Evolutionary conservation across 164 flowering plant species (phyloP).

Genomic region (Litsea cubeba): DNA sequence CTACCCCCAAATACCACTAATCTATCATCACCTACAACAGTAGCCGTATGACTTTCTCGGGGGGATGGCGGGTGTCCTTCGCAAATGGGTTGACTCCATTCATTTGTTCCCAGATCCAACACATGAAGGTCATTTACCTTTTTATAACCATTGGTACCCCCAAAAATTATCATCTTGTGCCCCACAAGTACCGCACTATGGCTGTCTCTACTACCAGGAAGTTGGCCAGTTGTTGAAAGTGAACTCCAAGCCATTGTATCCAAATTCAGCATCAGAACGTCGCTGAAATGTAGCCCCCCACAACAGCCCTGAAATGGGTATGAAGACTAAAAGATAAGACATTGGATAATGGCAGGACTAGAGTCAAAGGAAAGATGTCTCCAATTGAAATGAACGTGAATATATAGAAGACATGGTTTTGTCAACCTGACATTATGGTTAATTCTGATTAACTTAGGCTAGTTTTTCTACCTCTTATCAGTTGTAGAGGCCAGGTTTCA

Average conservation of each 20-base stretch:
- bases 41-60: constrained; percentile 88
- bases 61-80: constrained; percentile 69
- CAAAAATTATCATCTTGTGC: constrained; percentile 73
- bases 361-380: no score
- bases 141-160: constrained; percentile 85
- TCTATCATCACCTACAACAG: constrained; percentile 58
- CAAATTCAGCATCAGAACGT: constrained; percentile 67
- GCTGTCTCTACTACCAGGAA: constrained; percentile 93
- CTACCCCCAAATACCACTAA: constrained; percentile 90
- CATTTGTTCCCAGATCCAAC: constrained; percentile 57
- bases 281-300: constrained; percentile 86
- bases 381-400: not conserved
- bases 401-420: not conserved
- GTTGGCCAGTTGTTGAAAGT: constrained; percentile 61
- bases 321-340: not conserved
- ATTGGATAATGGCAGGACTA: not conserved
- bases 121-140: constrained; percentile 83
- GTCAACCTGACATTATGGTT: not conserved
- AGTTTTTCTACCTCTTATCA: no score
- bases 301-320: constrained; percentile 73
- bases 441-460: not conserved
- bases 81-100: constrained; percentile 65
- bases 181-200: constrained; percentile 74
- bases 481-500: not conserved
- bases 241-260: constrained; percentile 71